phyloP scores from a whole-genome alignment of 2,329 filamentous ascomycete genomes.

The Paramyrothecium sp. region DNA sequence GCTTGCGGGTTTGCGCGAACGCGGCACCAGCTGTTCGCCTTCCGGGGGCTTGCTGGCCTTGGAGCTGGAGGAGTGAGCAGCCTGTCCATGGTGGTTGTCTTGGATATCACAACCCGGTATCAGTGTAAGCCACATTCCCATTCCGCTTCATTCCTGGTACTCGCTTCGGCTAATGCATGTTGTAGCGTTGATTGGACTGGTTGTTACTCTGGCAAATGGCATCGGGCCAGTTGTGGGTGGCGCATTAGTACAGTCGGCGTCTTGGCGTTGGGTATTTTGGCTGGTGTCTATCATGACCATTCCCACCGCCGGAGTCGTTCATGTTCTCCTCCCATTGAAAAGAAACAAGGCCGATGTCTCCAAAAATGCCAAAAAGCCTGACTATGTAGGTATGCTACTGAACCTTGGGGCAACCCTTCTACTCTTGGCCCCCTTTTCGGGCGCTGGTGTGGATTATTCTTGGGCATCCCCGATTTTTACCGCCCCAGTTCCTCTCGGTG shows the following conservation, averaged over 20 bases:
- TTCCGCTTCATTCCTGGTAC: not conserved
- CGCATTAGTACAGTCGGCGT: not conserved
- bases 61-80: constrained; percentile 32
- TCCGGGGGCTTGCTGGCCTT: constrained; percentile 31
- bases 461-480: not conserved
- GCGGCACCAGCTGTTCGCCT: constrained; percentile 29
- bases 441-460: not conserved
- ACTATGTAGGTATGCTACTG: not conserved
- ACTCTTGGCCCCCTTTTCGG: not conserved
- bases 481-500: not conserved
- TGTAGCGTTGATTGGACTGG: not conserved
- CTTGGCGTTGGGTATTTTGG: constrained; percentile 1
- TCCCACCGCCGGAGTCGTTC: not conserved
- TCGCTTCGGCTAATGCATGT: not conserved
- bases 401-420: not conserved
- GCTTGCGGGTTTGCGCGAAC: constrained; percentile 29
- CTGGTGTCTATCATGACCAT: constrained; percentile 15
- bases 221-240: not conserved
- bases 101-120: constrained; percentile 33
- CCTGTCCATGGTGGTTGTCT: constrained; percentile 34
- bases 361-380: not conserved
- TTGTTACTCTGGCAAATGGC: not conserved
- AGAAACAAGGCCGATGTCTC: not conserved
- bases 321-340: not conserved
- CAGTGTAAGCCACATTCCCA: constrained; percentile 10